Percentiles rank a stretch among this genome's conserved stretches.
Evolutionary conservation across 1,284 basidiomycete species (phyloP).

Genomic region (Inonotus obliquus): DNA sequence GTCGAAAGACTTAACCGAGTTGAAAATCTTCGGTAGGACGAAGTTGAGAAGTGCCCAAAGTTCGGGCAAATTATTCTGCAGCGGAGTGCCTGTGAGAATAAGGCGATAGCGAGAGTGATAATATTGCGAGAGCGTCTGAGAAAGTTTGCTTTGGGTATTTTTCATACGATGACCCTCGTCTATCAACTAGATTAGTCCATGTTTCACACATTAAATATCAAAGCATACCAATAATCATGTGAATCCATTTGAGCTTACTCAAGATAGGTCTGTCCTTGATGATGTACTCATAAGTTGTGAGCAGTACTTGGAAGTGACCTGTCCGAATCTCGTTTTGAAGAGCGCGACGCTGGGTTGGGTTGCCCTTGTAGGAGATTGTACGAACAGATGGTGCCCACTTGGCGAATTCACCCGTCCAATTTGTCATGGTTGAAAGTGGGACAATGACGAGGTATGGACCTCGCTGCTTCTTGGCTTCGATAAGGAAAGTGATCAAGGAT

Average conservation of each 20-base stretch:
- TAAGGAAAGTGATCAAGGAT: conserved; percentile 93
- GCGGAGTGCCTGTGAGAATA: conserved; percentile 95
- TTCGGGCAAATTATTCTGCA: conserved; percentile 98
- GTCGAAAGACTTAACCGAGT: conserved; percentile 99
- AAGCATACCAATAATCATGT: conserved; percentile 88
- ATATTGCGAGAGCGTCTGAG: conserved; percentile 88
- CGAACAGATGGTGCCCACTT: conserved; percentile 94
- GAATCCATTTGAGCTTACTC: conserved; percentile 93
- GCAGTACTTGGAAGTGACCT: conserved; percentile 89
- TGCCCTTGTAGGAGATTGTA: conserved; percentile 91
- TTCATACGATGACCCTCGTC: conserved; percentile 99
- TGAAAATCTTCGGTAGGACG: conserved; percentile 97
- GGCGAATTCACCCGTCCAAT: conserved; percentile 96
- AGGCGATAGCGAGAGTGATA: conserved; percentile 94
- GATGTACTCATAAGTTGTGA: conserved; percentile 99
- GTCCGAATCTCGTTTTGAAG: conserved; percentile 72
- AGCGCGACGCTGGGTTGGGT: conserved; percentile 73
- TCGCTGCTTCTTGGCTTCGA: conserved; percentile 87
- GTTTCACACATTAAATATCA: conserved; percentile 3
- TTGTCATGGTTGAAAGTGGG: conserved; percentile 96
- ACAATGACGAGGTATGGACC: conserved; percentile 98
- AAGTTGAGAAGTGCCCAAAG: conserved; percentile 98
- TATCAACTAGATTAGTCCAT: conserved; percentile 25
- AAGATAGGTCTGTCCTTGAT: conserved; percentile 94
- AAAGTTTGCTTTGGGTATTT: conserved; percentile 95